Evolutionary conservation across 768 basidiomycete genomes (phyloP).

Genomic region (Phaffia australis): DNA sequence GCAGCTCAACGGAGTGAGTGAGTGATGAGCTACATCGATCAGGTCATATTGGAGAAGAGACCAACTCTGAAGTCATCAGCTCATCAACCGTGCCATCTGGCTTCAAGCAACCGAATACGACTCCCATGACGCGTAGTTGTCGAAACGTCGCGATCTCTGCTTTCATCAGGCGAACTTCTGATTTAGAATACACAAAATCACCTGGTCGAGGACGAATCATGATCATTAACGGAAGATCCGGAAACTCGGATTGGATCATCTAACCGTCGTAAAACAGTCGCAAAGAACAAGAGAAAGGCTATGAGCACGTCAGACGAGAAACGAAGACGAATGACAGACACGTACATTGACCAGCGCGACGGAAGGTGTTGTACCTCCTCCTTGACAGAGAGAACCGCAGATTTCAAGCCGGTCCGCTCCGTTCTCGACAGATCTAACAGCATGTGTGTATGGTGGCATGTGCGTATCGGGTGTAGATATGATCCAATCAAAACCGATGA

Average conservation of each 20-base stretch:
- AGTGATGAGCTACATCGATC: background rate
- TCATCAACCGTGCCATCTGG: slow-evolving; percentile 44
- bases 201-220: slow-evolving; percentile 73
- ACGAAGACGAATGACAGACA: slow-evolving; percentile 1
- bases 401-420: slow-evolving; percentile 69
- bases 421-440: slow-evolving; percentile 53
- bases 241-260: slow-evolving; percentile 1
- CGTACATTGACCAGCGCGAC: slow-evolving; percentile 53
- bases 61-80: slow-evolving; percentile 49
- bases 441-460: background rate
- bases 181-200: slow-evolving; percentile 61
- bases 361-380: slow-evolving; percentile 74
- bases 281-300: no score
- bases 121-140: slow-evolving; percentile 45
- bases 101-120: slow-evolving; percentile 27
- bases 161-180: slow-evolving; percentile 61
- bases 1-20: background rate
- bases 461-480: background rate
- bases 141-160: slow-evolving; percentile 61
- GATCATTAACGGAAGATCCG: slow-evolving; percentile 37
- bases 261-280: no score
- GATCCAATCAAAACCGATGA: no score
- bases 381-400: slow-evolving; percentile 56
- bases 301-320: no score
- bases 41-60: slow-evolving; percentile 6